Conservation (phyloP, 768 basidiomycete species). For the Kwoniella sp. region DNA sequence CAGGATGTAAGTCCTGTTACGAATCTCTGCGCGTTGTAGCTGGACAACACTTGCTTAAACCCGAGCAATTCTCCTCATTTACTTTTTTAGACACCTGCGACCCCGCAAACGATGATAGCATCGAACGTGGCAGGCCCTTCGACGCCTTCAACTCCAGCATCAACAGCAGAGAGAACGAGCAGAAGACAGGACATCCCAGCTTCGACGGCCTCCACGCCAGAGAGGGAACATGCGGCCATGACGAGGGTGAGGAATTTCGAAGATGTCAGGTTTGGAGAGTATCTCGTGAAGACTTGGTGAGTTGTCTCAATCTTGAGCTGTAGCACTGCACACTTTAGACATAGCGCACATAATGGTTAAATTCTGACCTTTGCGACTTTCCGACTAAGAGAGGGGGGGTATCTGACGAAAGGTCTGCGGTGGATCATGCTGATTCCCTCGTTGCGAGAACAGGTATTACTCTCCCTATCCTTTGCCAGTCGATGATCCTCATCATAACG, state of each 20-base stretch:
- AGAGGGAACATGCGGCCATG: slow-evolving; percentile 47
- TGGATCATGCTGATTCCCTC: not conserved
- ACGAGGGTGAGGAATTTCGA: slow-evolving; percentile 71
- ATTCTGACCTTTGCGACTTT: no score
- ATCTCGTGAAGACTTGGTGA: slow-evolving; percentile 86
- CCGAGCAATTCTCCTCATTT: no score
- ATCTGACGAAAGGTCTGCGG: no score
- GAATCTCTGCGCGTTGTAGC: no score
- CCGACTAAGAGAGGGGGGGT: no score
- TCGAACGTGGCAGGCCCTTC: slow-evolving; percentile 3
- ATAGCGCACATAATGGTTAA: no score
- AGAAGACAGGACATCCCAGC: slow-evolving; percentile 7
- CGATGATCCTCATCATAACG: slow-evolving; percentile 19
- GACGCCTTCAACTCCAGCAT: not conserved
- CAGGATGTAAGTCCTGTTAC: no score
- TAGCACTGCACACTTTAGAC: no score
- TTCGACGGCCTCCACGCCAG: slow-evolving; percentile 36
- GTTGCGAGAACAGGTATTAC: slow-evolving; percentile 70
- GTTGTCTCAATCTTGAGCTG: not conserved
- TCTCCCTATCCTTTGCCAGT: slow-evolving; percentile 74
- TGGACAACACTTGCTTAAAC: no score
- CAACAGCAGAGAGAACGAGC: not conserved
- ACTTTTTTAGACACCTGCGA: not conserved
- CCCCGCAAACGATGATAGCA: not conserved
- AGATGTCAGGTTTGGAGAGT: slow-evolving; percentile 78